Percentiles rank a stretch among this genome's conserved stretches.
Conservation (phyloP, 148 eudicot species). For the Cornus controversa region DNA sequence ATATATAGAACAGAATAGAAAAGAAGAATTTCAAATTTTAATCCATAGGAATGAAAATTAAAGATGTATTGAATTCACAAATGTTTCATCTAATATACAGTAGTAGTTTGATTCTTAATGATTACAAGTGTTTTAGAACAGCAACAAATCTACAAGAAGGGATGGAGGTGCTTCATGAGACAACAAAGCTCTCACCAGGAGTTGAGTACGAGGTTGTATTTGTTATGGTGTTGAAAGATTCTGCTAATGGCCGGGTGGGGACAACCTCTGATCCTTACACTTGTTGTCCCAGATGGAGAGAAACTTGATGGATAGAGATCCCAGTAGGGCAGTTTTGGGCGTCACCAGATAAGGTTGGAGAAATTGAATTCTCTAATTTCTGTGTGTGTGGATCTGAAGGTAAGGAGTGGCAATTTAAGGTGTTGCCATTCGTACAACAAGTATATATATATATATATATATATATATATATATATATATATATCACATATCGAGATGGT, state of each 20-base stretch:
- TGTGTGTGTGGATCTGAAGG: constrained; percentile 56
- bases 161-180: too few species aligned
- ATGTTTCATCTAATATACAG: too few species aligned
- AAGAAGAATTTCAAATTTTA: too few species aligned
- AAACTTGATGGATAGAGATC: constrained; percentile 70
- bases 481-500: too few species aligned
- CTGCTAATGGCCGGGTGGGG: constrained; percentile 66
- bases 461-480: too few species aligned
- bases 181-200: constrained; percentile 42
- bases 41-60: too few species aligned
- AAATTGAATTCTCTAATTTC: constrained; percentile 67
- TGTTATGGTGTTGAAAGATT: constrained; percentile 49
- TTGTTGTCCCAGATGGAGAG: constrained; percentile 56
- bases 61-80: too few species aligned
- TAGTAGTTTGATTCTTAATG: too few species aligned
- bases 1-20: too few species aligned
- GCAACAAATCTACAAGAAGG: too few species aligned
- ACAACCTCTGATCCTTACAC: constrained; percentile 59
- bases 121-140: too few species aligned
- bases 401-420: constrained; percentile 67
- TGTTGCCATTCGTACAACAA: constrained; percentile 40
- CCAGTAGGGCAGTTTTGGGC: constrained; percentile 48
- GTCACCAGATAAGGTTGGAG: constrained; percentile 35
- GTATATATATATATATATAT: too few species aligned
- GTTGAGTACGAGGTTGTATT: constrained; percentile 46